Base-by-base conservation (phyloP, 345 rosid species). In the Schrenkiella parvula region DNA sequence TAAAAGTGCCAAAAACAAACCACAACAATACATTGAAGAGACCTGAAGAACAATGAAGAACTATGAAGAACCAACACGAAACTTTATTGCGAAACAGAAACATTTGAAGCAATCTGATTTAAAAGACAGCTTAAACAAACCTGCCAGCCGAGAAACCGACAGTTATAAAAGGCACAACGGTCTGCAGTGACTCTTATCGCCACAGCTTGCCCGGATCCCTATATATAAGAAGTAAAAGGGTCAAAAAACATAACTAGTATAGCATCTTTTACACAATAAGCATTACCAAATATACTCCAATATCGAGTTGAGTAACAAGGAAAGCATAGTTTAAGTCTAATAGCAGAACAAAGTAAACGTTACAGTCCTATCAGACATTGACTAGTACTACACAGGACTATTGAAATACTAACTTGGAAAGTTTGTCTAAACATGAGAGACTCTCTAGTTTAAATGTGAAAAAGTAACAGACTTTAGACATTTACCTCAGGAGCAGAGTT, bases 71-170 rank as follows among this genome's bases (percentile, higher is more conserved):
- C 42, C 14, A 6, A 6, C 4, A 60, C 48, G 9, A 48, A 22
- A 4, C 15, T 64, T 8, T 5, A 51, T 22, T 9, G 23, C 50
- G 13, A 4, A 18, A 60, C 23, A 51, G 3, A 28, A 41, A 6
- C 12, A 14, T 51, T 64, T 15, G n/a, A 64, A 13, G 21, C 44
- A 8, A 25, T 54, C 1, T 52, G 4, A 14, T 21, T 14, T 13
- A 41, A 39, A 6, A 17, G 55, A 64, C 14, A 11, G 44, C 2
- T 48, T 4, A 58, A 14, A 22, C 37, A 14, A 53, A 93, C 98
- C 98, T 89, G 99, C 99, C 99, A 91, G 4, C 98, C 96, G 4
- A 95, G 99, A 73, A 91, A 91, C 70, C 96, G 82, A 84, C 99
- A 95, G 56, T 89, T 86, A 68, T 95, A 95, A 79, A 95, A 95